Evolutionary conservation across 305 asterid genomes (phyloP), one percentile per base, ranked within the genome.

Genomic region (Coffea humblotiana): DNA sequence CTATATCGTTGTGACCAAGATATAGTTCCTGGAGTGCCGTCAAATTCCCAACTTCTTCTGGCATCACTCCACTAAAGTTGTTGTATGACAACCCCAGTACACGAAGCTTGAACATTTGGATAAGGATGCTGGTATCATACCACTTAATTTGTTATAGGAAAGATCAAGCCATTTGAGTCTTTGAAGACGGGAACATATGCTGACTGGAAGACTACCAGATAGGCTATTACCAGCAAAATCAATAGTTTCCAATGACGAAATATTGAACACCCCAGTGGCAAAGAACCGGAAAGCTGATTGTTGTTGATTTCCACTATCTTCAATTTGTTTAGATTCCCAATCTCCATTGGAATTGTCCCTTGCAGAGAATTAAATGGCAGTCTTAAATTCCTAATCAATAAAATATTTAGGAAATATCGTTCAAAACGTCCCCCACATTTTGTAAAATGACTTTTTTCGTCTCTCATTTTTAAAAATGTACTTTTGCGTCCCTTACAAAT

Each of bases 21-120:
- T 47, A 54, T 15, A 82, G 66, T 0, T 14, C 0, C 32, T 76
- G 13, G 18, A 87, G 82, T 35, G 35, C 52, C 14, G 61, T 68
- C 67, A 86, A 58, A 16, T 82, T 83, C 49, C 89, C 85, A 43
- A 86, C 40, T 79, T 73, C 85, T 48, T 63, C 2, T 4, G 87
- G 87, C 43, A 86, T 64, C 1, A 23, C 19, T 9, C 88, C 86
- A 23, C 5, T 13, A 40, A 84, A 56, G 21, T 69, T 19, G 43
- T 87, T 87, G 6, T 6, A 0, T 0, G 85, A 70, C 78, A 87
- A 61, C 5, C 54, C 19, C 13, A 87, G 32, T 15, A 49, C 3
- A 65, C 40, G 77, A 21, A 87, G 85, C 0, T 76, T 0, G 76
- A 27, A 48, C 87, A 87, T 7, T 79, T 37, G 0, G 79, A 56